phyloP scores from a whole-genome alignment of 2,329 filamentous ascomycete species.

The Dothiorella sarmentorum region DNA sequence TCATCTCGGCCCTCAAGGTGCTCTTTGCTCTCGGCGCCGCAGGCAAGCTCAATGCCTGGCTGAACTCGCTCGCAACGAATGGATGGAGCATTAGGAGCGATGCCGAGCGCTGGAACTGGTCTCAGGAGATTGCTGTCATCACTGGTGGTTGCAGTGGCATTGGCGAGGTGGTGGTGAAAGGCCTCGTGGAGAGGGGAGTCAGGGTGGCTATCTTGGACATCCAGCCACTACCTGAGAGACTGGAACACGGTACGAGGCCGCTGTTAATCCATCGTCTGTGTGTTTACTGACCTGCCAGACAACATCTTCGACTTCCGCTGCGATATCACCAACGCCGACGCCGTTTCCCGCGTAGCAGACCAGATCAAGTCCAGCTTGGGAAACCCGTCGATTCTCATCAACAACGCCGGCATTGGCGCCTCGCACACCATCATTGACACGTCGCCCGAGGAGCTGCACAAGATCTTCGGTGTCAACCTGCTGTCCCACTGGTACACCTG shows the following conservation, averaged over 20 bases:
- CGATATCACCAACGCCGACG: conserved; percentile 32
- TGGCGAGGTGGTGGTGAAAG: conserved; percentile 31
- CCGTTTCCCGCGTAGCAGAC: conserved; percentile 28
- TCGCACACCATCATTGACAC: conserved; percentile 34
- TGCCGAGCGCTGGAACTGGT: conserved; percentile 32
- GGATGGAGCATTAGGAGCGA: conserved; percentile 37
- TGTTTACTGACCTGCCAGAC: conserved; percentile 22
- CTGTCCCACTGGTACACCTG: conserved; percentile 35
- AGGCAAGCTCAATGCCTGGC: conserved; percentile 26
- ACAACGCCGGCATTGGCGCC: conserved; percentile 35
- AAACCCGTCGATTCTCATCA: conserved; percentile 33
- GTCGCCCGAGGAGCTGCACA: conserved; percentile 28
- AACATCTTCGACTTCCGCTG: conserved; percentile 32
- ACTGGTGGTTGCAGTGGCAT: conserved; percentile 38
- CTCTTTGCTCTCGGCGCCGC: conserved; percentile 33
- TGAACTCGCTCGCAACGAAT: conserved; percentile 37
- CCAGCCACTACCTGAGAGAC: conserved; percentile 26
- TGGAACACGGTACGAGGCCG: conserved; percentile 28
- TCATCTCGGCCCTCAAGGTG: conserved; percentile 30
- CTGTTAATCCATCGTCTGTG: background rate
- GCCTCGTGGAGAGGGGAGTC: conserved; percentile 27
- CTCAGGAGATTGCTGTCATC: conserved; percentile 33
- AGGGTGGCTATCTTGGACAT: conserved; percentile 35
- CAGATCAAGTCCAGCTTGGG: conserved; percentile 26
- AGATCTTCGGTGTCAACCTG: conserved; percentile 38